phyloP scores from a whole-genome alignment of 2,329 filamentous ascomycete species.

The Curvularia eragrostidis region DNA sequence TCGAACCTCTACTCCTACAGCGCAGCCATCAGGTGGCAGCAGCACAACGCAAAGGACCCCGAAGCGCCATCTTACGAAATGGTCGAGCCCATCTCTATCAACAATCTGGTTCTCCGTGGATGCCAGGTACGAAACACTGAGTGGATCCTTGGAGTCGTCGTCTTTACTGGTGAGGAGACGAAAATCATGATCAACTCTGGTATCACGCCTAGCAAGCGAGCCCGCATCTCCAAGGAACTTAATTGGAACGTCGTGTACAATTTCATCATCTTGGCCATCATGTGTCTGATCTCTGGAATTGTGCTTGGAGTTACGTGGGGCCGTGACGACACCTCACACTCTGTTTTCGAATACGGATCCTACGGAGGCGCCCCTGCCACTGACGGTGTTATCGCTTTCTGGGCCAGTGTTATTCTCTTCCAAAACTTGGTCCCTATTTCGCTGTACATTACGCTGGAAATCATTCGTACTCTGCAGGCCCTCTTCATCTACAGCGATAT shows the following conservation, averaged over 20 bases:
- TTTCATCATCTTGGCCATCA: constrained; percentile 84
- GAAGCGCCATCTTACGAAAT: constrained; percentile 73
- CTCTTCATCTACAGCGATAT: constrained; percentile 97
- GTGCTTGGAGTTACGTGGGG: constrained; percentile 85
- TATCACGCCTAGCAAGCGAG: constrained; percentile 90
- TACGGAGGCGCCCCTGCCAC: constrained; percentile 75
- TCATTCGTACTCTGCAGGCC: constrained; percentile 89
- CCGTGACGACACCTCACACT: constrained; percentile 73
- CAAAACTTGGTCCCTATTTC: constrained; percentile 99
- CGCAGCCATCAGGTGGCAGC: constrained; percentile 85
- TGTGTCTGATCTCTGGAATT: constrained; percentile 87
- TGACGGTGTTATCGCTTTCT: constrained; percentile 95
- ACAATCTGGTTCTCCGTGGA: constrained; percentile 91
- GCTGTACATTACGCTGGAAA: constrained; percentile 95
- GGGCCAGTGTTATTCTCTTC: constrained; percentile 91
- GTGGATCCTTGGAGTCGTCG: constrained; percentile 89
- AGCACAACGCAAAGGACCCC: constrained; percentile 69
- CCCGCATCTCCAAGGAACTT: constrained; percentile 87
- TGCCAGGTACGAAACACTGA: constrained; percentile 95
- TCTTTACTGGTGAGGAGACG: constrained; percentile 94
- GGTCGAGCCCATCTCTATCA: constrained; percentile 92
- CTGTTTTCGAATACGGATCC: constrained; percentile 85
- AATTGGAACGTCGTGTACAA: constrained; percentile 99
- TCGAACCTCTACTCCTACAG: constrained; percentile 96
- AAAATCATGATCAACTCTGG: constrained; percentile 99